Base-by-base conservation (phyloP, 2,329 filamentous ascomycete species). In the Ophiognomonia clavigignenti-juglandacearum region DNA sequence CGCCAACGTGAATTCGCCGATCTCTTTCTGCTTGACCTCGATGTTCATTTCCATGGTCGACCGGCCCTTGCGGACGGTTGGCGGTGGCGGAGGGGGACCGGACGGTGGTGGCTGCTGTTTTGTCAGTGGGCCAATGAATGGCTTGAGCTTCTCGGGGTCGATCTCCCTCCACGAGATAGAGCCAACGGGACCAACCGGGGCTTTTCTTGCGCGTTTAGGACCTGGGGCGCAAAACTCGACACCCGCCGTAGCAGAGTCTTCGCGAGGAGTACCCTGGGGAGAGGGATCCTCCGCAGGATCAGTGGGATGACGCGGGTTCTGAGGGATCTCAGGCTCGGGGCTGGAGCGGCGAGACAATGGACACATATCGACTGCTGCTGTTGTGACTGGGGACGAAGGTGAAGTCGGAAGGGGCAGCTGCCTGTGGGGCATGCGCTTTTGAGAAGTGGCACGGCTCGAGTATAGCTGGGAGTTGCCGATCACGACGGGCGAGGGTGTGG, bases 61-160 rank as follows among this genome's bases (percentile, higher is more conserved):
- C n/a, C n/a, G 32, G 18, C 32, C 19, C 6, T 7, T 36, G 6
- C 6, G 18, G 11, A 23, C 9, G 6, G 19, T 32, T 18, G 46
- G 46, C 29, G 40, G 23, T 4, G 16, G 34, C 13, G 46, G 46
- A 8, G 46, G 46, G 6, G 50, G 42, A 5, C 19, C 37, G 14
- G 26, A 24, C 8, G 50, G 42, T 5, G 46, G 39, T 13, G 42
- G 35, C 11, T 34, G 46, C 18, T 52, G 50, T 24, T 22, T 38
- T n/a, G 32, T 27, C 7, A 49, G 20, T 3, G 42, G 46, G 23
- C 50, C 29, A 14, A 46, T 39, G 36, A 46, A 36, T 13, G 46
- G 46, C 23, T 43, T 24, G 14, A 50, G 32, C 19, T 42, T 27
- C 8, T 23, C 42, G 2, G 42, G 27, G n/a, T 32, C 24, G 29